Evolutionary conservation across 1,139 yeast genomes (phyloP), one percentile per base, ranked within the genome.

Genomic region (Geotrichum australiense): DNA sequence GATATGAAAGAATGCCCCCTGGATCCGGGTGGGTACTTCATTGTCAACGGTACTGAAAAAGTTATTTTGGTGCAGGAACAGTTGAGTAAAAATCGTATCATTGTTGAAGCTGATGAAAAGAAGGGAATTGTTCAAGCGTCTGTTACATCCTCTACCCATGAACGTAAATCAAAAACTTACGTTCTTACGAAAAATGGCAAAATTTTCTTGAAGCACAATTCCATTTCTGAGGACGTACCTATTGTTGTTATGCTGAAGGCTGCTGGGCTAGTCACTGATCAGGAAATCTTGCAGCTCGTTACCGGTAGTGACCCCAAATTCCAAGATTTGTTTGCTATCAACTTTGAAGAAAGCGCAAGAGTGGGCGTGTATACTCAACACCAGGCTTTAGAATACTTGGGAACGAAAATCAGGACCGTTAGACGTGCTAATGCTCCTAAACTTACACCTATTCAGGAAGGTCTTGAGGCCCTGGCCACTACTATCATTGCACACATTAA

Each of bases 21-120:
- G 41, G 98, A 91, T 63, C 98, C 98, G 4, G 99, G 99, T 64
- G 99, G 99, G 53, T 91, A 91, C 58, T 91, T 91, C 55, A 81
- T 87, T 53, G 39, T 35, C 16, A 91, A 91, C 59, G 99, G 99
- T 61, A 91, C 98, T 0, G 99, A 91, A 61, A 91, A 91, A 61
- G 99, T 91, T 37, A 93, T 91, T 50, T 73, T 91, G 53, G 94
- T 91, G 36, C 99, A 91, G 64, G 99, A 91, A 64, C 99, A 91
- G 68, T 71, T 91, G 59, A 82, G 95, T 41, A 91, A 91, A 65
- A 91, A 91, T 65, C 85, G 99, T 74, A 93, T 91, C 57, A 87
- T 91, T 58, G 98, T 91, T 10, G 99, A 91, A 63, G 91, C 96
- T 0, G 98, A 91, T 60, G 95, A 85, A 50, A 86, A 87, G 62